Conservation (phyloP, 495 filamentous ascomycete species). For the Aspergillus avenaceus region DNA sequence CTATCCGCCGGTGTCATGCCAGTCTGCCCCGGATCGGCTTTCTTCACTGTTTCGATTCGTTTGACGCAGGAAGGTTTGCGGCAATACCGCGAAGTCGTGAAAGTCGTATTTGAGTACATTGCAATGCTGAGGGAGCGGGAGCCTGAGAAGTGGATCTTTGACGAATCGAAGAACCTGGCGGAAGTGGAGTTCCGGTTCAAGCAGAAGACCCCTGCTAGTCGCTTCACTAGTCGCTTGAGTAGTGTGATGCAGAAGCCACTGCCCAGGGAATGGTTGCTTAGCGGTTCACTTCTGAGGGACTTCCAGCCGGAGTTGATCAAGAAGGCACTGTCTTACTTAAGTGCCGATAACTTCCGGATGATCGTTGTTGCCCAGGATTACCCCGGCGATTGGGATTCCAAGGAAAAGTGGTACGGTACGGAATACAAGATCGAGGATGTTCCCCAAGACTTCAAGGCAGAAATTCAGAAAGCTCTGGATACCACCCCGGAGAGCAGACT, state of each 20-base stretch:
- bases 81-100: slow-evolving; percentile 81
- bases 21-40: slow-evolving; percentile 76
- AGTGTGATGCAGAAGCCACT: slow-evolving; percentile 85
- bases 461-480: slow-evolving; percentile 60
- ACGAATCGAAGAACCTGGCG: slow-evolving; percentile 82
- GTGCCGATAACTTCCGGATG: slow-evolving; percentile 86
- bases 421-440: slow-evolving; percentile 87
- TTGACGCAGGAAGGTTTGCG: slow-evolving; percentile 83
- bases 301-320: slow-evolving; percentile 75
- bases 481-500: slow-evolving; percentile 56
- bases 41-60: slow-evolving; percentile 76
- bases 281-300: slow-evolving; percentile 66
- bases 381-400: slow-evolving; percentile 79
- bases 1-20: slow-evolving; percentile 73
- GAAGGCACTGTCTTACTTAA: slow-evolving; percentile 67
- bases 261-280: slow-evolving; percentile 82
- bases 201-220: slow-evolving; percentile 85
- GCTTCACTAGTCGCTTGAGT: slow-evolving; percentile 79
- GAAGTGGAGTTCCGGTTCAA: slow-evolving; percentile 93
- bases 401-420: slow-evolving; percentile 97
- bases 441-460: slow-evolving; percentile 65
- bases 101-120: slow-evolving; percentile 91
- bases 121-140: slow-evolving; percentile 75
- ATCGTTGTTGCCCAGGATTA: slow-evolving; percentile 76
- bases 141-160: slow-evolving; percentile 88